Base-by-base conservation (phyloP, 352 stramenopile genomes). In the Globisporangium emineosum region DNA sequence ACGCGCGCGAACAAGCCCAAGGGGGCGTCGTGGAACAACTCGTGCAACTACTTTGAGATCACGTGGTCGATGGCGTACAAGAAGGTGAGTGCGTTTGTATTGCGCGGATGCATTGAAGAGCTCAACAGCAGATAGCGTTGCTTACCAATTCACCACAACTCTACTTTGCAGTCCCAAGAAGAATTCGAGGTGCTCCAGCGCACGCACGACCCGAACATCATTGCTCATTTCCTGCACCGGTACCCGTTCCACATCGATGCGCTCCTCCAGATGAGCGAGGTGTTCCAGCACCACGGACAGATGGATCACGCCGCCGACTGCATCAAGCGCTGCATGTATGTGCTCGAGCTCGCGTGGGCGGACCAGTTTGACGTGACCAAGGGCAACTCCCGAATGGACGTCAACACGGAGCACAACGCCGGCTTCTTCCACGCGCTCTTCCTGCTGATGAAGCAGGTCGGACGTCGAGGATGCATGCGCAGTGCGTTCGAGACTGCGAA, bases 41-140 rank as follows among this genome's bases (percentile, higher is more conserved):
- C 83, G 35, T 89, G 78, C 69, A 79, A 85, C 49, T 95, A 93
- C 73, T 94, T 89, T 64, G 81, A 95, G 62, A 77, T 95, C 67
- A 88, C 83, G 50, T 93, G 83, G 83, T 95, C 87, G 5, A 91
- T 92, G 51, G 81, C 82, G 45, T 95, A 95, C 77, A 92, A 95
- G 66, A 95, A 95, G 81, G 81, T 89, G 35, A 5, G 61, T 9
- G 19, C n/a, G 19, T 23, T 40, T 17, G 29, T 62, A 25, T 45
- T 19, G 19, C 12, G 33, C 17, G 19, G n/a, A 12, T 10, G 17
- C 19, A 23, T 8, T 47, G 40, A 23, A 47, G 40, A 47, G 17
- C 40, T 47, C 40, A 23, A 47, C 6, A 12, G 19, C 35, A 19
- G 13, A 42, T 19, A 12, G 1, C 13, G 35, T 47, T 47, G 40